These are phyloP conservation scores for Didymosphaeria variabile DNA, from an alignment of 2,329 filamentous ascomycete genomes.

Conservation along the genomic window DNA sequence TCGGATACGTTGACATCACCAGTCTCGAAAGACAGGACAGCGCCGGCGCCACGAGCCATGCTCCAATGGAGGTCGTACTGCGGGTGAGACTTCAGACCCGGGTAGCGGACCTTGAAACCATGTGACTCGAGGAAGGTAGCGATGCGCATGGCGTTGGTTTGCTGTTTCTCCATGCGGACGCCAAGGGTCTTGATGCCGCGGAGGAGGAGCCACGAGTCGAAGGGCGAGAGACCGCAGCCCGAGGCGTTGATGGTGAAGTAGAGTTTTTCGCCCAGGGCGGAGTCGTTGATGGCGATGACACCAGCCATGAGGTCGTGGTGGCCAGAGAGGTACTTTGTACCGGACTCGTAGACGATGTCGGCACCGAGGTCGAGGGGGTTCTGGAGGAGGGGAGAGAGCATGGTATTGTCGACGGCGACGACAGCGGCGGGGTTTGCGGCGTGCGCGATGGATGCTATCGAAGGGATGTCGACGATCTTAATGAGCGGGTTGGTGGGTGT, in stretches of 20 bases:
- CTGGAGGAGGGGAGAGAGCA: constrained; percentile 93
- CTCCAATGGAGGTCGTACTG: constrained; percentile 97
- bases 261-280: constrained; percentile 82
- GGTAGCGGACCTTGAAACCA: constrained; percentile 95
- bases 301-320: constrained; percentile 99
- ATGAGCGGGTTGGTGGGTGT: constrained; percentile 97
- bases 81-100: constrained; percentile 90
- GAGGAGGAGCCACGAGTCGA: constrained; percentile 95
- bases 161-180: constrained; percentile 98
- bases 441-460: constrained; percentile 80
- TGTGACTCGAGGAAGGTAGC: constrained; percentile 89
- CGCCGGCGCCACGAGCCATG: constrained; percentile 92
- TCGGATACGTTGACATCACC: constrained; percentile 85
- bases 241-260: constrained; percentile 98
- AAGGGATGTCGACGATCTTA: constrained; percentile 92
- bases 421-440: constrained; percentile 79
- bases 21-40: constrained; percentile 95
- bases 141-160: constrained; percentile 88
- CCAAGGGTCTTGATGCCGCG: constrained; percentile 95
- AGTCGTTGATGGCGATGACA: constrained; percentile 89
- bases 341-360: constrained; percentile 96
- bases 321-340: constrained; percentile 96
- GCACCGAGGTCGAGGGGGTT: constrained; percentile 95
- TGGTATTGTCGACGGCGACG: constrained; percentile 97
- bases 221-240: constrained; percentile 91